Evolutionary conservation across 2,329 filamentous ascomycete genomes (phyloP).

Genomic region (Epichloe scottii): DNA sequence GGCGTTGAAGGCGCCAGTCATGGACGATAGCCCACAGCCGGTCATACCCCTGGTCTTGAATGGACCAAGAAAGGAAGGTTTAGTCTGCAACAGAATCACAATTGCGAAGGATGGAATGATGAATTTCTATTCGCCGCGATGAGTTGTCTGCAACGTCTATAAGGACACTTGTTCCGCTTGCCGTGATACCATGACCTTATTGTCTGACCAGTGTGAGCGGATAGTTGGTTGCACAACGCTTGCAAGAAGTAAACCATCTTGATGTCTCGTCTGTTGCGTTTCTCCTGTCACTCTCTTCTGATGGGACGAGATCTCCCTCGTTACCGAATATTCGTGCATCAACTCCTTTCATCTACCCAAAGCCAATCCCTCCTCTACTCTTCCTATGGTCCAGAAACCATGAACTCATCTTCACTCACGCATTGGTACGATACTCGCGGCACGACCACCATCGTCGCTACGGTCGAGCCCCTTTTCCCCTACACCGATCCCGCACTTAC

Average conservation of each 20-base stretch:
- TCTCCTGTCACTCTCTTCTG: neutral
- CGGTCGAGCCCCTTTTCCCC: conserved; percentile 6
- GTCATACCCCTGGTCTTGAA: neutral
- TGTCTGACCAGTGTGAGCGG: conserved; percentile 1
- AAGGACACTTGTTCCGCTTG: neutral
- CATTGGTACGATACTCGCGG: neutral
- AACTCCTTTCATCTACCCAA: neutral
- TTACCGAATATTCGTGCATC: neutral
- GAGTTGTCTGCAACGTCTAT: neutral
- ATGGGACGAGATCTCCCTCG: neutral
- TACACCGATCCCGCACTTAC: conserved; percentile 19
- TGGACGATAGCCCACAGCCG: neutral
- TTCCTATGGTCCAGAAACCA: neutral
- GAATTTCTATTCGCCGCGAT: neutral
- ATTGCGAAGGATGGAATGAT: neutral
- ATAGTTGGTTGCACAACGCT: neutral
- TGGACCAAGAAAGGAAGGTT: neutral
- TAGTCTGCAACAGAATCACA: neutral
- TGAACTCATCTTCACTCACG: neutral
- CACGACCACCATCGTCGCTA: conserved; percentile 1
- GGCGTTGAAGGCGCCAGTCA: neutral
- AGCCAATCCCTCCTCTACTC: neutral
- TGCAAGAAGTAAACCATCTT: neutral
- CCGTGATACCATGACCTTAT: conserved; percentile 1
- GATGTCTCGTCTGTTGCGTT: neutral